phyloP scores from a whole-genome alignment of 2,329 filamentous ascomycete species.

The Chaetomium sp. region DNA sequence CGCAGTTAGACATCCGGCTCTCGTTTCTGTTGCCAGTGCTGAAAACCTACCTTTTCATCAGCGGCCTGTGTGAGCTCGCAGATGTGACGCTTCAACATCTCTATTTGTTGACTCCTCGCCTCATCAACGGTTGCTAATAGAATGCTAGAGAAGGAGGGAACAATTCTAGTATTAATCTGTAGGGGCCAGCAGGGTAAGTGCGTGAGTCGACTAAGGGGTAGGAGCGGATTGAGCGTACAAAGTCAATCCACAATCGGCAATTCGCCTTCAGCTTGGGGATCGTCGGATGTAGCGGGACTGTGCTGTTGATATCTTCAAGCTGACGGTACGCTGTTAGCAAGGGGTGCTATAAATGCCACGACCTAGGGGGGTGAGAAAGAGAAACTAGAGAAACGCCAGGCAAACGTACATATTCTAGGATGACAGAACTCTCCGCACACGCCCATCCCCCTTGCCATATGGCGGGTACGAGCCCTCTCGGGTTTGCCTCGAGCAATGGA shows the following conservation, averaged over 20 bases:
- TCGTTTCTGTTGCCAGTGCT: background rate
- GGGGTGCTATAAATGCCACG: slow-evolving; percentile 14
- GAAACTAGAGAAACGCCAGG: background rate
- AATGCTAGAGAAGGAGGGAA: slow-evolving; percentile 75
- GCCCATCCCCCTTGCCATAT: slow-evolving; percentile 79
- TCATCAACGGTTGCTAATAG: slow-evolving; percentile 64
- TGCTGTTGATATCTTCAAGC: slow-evolving; percentile 72
- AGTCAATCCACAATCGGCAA: slow-evolving; percentile 78
- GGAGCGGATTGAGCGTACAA: slow-evolving; percentile 53
- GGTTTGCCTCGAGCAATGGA: slow-evolving; percentile 71
- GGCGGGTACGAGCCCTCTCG: slow-evolving; percentile 73
- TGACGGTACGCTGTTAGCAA: slow-evolving; percentile 37
- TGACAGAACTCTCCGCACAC: slow-evolving; percentile 77
- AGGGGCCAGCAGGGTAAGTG: slow-evolving; percentile 8
- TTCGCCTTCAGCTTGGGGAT: slow-evolving; percentile 69
- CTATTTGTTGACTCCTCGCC: slow-evolving; percentile 60
- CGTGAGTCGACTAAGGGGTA: background rate
- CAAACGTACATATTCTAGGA: slow-evolving; percentile 76
- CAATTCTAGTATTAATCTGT: slow-evolving; percentile 75
- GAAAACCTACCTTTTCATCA: slow-evolving; percentile 44
- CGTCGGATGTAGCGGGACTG: slow-evolving; percentile 63
- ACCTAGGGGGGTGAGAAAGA: background rate
- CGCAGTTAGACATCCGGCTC: background rate
- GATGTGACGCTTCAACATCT: slow-evolving; percentile 67
- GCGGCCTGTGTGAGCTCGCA: slow-evolving; percentile 49